phyloP scores from a whole-genome alignment of 179 eudicot species.

The Beta corolliflora region DNA sequence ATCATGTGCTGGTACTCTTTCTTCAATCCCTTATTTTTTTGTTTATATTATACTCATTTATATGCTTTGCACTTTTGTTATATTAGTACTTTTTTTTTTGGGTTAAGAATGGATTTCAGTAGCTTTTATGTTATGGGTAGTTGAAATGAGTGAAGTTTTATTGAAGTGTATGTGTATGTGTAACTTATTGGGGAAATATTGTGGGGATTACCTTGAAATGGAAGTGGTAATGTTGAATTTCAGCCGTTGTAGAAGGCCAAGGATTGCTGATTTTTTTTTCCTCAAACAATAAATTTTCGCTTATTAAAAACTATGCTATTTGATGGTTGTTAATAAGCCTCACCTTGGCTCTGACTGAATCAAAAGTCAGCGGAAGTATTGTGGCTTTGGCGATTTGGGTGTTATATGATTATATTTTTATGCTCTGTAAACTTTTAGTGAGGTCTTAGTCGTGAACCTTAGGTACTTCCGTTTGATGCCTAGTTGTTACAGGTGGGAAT shows the following conservation, averaged over 20 bases:
- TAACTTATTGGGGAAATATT: not conserved
- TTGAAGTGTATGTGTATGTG: not conserved
- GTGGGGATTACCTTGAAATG: not conserved
- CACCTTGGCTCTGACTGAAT: conserved; percentile 1
- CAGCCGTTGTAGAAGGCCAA: not conserved
- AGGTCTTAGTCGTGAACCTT: not conserved
- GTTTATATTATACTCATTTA: not conserved
- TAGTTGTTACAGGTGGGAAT: not conserved
- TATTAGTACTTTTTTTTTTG: not conserved
- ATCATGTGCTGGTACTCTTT: conserved; percentile 82
- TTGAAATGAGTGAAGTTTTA: not conserved
- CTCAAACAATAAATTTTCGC: too few relatives aligned
- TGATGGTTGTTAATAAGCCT: not conserved
- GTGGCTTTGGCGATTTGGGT: not conserved
- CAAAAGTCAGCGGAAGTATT: too few relatives aligned
- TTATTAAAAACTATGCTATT: not conserved
- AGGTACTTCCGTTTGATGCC: not conserved
- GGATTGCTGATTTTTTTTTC: not conserved
- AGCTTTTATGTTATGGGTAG: not conserved
- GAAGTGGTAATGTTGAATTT: not conserved
- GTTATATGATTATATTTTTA: not conserved
- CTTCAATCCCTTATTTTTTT: not conserved
- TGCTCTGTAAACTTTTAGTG: not conserved
- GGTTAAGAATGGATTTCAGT: not conserved
- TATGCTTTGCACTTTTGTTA: not conserved